phyloP scores from a whole-genome alignment of 2,329 filamentous ascomycete species.

The Aspergillus glaucus region DNA sequence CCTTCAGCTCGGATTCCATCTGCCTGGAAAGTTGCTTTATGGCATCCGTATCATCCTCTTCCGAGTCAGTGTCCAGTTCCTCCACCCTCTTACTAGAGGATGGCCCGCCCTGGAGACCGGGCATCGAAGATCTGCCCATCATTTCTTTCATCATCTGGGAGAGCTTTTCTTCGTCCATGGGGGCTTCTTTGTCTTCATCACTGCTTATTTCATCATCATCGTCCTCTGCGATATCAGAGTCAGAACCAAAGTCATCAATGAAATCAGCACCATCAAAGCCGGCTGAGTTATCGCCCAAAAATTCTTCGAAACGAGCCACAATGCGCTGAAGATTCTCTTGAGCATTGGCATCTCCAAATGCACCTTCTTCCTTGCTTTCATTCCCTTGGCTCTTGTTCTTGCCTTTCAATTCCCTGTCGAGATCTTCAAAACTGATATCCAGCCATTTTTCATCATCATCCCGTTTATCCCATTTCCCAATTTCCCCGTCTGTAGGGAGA shows the following conservation, averaged over 20 bases:
- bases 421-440: conserved; percentile 82
- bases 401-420: conserved; percentile 70
- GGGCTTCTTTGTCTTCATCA: conserved; percentile 67
- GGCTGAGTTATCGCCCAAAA: conserved; percentile 78
- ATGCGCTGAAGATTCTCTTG: conserved; percentile 71
- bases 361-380: conserved; percentile 16
- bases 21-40: conserved; percentile 39
- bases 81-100: conserved; percentile 32
- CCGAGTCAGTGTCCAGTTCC: conserved; percentile 43
- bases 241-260: conserved; percentile 61
- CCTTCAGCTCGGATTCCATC: conserved; percentile 44
- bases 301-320: conserved; percentile 86
- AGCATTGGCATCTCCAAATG: conserved; percentile 41
- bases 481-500: conserved; percentile 69
- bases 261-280: conserved; percentile 72
- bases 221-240: conserved; percentile 50
- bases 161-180: conserved; percentile 81
- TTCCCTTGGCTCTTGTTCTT: conserved; percentile 38
- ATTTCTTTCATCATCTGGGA: conserved; percentile 84
- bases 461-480: conserved; percentile 60
- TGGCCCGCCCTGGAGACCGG: conserved; percentile 17
- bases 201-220: conserved; percentile 51
- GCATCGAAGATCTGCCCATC: conserved; percentile 62
- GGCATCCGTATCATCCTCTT: conserved; percentile 56
- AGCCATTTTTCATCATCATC: conserved; percentile 88